Evolutionary conservation across 306 rosid genomes (phyloP).

Genomic region (Cicer judaicum): DNA sequence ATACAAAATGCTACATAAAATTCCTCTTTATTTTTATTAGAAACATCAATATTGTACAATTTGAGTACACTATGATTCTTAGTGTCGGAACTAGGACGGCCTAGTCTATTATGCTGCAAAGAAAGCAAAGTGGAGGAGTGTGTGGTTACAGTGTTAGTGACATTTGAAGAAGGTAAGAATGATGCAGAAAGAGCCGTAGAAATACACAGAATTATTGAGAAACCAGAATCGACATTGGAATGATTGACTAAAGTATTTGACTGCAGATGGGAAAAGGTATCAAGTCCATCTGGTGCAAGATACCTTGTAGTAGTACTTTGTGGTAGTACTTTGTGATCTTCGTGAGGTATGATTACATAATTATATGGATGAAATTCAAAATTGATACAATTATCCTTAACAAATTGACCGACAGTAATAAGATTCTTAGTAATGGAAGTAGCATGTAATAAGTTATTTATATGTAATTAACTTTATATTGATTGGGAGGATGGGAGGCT

Average conservation of each 20-base stretch:
- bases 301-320: not conserved
- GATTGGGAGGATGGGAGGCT: not conserved
- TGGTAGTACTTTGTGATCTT: not conserved
- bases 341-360: not conserved
- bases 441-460: not conserved
- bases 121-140: too few species aligned
- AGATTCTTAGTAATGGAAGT: not conserved
- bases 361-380: not conserved
- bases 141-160: too few species aligned
- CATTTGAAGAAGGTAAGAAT: too few species aligned
- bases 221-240: too few species aligned
- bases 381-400: not conserved
- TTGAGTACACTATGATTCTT: not conserved
- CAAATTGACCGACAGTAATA: not conserved
- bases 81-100: not conserved
- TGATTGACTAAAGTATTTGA: too few species aligned
- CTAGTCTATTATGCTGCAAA: not conserved
- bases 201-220: too few species aligned
- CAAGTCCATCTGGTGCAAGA: too few species aligned
- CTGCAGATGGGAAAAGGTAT: not conserved
- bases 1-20: not conserved
- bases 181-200: too few species aligned
- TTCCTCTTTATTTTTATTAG: not conserved
- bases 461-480: not conserved
- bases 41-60: not conserved